A percentile compares a stretch with the other conserved stretches of the same genome.
Evolutionary conservation across 805 yeast genomes (phyloP).

Genomic region (Saccharomycopsis babjevae): DNA sequence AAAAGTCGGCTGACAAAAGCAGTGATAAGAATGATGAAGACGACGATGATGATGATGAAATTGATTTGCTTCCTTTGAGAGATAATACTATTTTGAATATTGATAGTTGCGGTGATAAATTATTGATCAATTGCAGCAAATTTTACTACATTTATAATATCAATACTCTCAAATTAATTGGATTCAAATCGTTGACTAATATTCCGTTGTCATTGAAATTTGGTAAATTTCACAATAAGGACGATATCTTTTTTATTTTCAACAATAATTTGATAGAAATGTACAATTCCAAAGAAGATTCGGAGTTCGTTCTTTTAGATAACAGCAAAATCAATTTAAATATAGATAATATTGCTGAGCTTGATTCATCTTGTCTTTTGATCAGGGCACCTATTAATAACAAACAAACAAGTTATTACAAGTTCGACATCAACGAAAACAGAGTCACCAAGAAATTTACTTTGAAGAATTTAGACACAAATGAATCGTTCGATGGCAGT

Average conservation of each 20-base stretch:
- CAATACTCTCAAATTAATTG: not conserved
- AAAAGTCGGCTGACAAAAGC: not conserved
- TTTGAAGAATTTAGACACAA: not conserved
- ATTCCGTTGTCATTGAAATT: conserved; percentile 4
- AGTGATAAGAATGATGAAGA: conserved; percentile 3
- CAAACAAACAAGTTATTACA: not conserved
- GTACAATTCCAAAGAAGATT: not conserved
- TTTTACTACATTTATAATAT: conserved; percentile 14
- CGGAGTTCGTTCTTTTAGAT: not conserved
- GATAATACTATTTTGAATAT: conserved; percentile 13
- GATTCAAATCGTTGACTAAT: not conserved
- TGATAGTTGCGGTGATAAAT: not conserved
- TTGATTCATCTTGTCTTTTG: not conserved
- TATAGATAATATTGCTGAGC: not conserved
- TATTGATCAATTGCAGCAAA: conserved; percentile 12
- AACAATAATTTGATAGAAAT: not conserved
- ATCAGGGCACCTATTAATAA: not conserved
- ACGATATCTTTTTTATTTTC: conserved; percentile 6
- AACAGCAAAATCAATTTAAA: not conserved
- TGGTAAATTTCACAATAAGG: conserved; percentile 1
- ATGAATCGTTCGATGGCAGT: not conserved
- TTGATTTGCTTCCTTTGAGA: conserved; percentile 15
- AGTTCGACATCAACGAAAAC: not conserved
- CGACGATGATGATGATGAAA: conserved; percentile 15
- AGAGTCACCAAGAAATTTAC: not conserved